A percentile compares a stretch with the other conserved stretches of the same genome.
These are phyloP conservation scores for Mycena latifolia DNA, from an alignment of 768 basidiomycete species.

Conservation along the genomic window DNA sequence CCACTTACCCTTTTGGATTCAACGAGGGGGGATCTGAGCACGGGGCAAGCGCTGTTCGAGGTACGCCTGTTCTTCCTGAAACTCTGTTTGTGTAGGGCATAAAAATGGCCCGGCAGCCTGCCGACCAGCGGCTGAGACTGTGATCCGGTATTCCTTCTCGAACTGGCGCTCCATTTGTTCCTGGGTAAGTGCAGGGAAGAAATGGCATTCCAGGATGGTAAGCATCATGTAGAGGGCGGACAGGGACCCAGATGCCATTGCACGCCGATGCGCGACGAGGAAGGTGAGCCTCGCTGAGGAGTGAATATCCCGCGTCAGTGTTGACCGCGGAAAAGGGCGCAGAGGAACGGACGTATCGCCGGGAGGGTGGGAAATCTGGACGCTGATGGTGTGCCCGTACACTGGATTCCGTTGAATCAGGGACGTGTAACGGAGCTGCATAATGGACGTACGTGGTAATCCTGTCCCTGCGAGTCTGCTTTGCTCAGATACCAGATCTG, in stretches of 20 bases:
- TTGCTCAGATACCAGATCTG: slow-evolving; percentile 5
- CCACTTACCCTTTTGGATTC: no score
- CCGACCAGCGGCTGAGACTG: neutral
- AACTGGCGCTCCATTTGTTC: neutral
- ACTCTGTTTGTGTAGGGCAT: neutral
- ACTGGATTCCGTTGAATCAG: no score
- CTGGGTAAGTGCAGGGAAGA: neutral
- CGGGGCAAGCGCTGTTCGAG: neutral
- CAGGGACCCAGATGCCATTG: neutral
- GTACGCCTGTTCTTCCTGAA: neutral
- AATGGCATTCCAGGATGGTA: neutral
- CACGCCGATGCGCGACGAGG: neutral
- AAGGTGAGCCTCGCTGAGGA: neutral
- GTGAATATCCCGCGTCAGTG: no score
- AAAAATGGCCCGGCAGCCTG: neutral
- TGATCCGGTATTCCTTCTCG: neutral
- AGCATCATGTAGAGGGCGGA: neutral
- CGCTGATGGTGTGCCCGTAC: no score
- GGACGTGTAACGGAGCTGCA: no score
- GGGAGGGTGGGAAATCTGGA: no score
- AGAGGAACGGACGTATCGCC: no score
- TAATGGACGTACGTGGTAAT: slow-evolving; percentile 9
- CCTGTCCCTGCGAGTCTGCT: neutral
- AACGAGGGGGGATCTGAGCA: no score
- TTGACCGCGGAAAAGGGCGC: no score